Evolutionary conservation across 805 yeast species (phyloP).

Genomic region (Priceomyces haplophilus): DNA sequence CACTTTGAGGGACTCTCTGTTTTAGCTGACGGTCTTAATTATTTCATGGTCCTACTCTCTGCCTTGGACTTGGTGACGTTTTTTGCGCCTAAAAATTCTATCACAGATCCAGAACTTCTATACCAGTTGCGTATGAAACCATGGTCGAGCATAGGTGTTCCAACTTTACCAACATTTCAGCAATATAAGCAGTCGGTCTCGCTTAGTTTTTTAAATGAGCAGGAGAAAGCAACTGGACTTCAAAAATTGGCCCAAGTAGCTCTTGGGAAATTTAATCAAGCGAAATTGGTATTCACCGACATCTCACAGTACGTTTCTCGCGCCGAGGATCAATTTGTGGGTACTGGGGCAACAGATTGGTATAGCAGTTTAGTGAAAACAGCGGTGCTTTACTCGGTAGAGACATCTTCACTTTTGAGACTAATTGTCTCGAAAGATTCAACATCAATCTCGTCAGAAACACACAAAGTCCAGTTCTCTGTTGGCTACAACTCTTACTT

Average conservation of each 20-base stretch:
- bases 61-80: conserved; percentile 18
- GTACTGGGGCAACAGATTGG: conserved; percentile 12
- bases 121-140: conserved; percentile 66
- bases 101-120: conserved; percentile 21
- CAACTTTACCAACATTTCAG: conserved; percentile 54
- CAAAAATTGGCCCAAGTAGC: conserved; percentile 8
- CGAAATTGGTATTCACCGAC: conserved; percentile 5
- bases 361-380: conserved; percentile 16
- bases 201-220: conserved; percentile 4
- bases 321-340: not conserved
- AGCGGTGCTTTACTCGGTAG: conserved; percentile 14
- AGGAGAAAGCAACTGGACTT: conserved; percentile 3
- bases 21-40: conserved; percentile 20
- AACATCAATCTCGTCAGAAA: not conserved
- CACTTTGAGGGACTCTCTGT: conserved; percentile 15
- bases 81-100: conserved; percentile 26
- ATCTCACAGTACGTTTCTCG: not conserved
- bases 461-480: conserved; percentile 10
- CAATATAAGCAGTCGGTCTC: conserved; percentile 27
- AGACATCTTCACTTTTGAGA: conserved; percentile 10
- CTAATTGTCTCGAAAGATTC: not conserved
- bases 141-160: conserved; percentile 76
- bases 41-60: conserved; percentile 17
- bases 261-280: conserved; percentile 7
- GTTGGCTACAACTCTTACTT: conserved; percentile 24